Conservation (phyloP, 1,284 basidiomycete genomes). For the Ceratobasidium sp. region DNA sequence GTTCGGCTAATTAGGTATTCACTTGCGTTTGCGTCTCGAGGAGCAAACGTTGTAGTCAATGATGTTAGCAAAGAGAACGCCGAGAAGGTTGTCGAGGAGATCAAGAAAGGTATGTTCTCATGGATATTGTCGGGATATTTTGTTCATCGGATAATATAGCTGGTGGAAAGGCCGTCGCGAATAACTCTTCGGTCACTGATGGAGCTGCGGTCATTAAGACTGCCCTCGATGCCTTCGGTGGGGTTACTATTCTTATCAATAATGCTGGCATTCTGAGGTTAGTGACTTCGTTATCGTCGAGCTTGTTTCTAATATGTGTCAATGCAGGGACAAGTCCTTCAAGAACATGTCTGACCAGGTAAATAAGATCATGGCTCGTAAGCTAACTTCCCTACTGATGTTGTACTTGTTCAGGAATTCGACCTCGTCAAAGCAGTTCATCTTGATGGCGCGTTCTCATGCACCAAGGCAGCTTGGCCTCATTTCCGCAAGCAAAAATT, state of each 20-base stretch:
- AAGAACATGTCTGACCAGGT: slow-evolving; percentile 89
- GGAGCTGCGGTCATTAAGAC: slow-evolving; percentile 89
- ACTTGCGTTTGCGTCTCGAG: slow-evolving; percentile 88
- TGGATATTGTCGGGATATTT: slow-evolving; percentile 22
- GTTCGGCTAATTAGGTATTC: slow-evolving; percentile 77
- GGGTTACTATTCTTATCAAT: slow-evolving; percentile 88
- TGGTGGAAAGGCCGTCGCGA: slow-evolving; percentile 87
- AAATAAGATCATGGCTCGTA: slow-evolving; percentile 6
- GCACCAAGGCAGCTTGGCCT: slow-evolving; percentile 97
- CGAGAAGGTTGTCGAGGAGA: slow-evolving; percentile 93
- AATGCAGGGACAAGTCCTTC: slow-evolving; percentile 66
- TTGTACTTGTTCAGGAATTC: slow-evolving; percentile 68
- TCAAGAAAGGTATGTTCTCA: slow-evolving; percentile 74
- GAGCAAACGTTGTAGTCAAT: slow-evolving; percentile 95
- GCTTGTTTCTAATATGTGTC: slow-evolving; percentile 16
- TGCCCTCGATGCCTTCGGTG: slow-evolving; percentile 89
- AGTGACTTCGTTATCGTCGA: slow-evolving; percentile 49
- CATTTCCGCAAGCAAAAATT: slow-evolving; percentile 95
- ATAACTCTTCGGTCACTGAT: slow-evolving; percentile 91
- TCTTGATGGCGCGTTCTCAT: slow-evolving; percentile 94
- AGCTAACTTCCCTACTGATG: neutral
- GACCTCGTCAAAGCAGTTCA: slow-evolving; percentile 91
- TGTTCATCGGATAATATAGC: slow-evolving; percentile 63
- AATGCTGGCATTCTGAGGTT: slow-evolving; percentile 96
- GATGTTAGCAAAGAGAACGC: slow-evolving; percentile 92